These are phyloP conservation scores for Diaporthe nobilis DNA, from an alignment of 2,329 filamentous ascomycete genomes.

Conservation along the genomic window DNA sequence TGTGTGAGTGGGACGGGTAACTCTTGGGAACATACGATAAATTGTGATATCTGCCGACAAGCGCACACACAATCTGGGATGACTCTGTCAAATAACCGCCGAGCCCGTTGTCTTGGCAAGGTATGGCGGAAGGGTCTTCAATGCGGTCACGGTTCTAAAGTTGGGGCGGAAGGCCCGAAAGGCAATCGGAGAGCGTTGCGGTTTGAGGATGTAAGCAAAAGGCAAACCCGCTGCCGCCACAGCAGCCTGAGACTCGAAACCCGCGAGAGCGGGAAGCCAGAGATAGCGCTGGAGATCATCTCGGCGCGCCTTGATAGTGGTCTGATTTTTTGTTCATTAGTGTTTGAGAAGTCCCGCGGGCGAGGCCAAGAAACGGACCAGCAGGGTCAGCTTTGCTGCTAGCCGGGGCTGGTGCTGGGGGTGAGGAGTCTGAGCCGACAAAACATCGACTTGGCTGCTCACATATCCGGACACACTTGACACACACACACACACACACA, in stretches of 20 bases:
- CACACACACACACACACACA: not conserved
- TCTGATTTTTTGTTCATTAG: slow-evolving; percentile 44
- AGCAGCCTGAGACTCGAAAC: slow-evolving; percentile 25
- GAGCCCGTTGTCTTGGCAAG: slow-evolving; percentile 19
- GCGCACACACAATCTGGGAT: slow-evolving; percentile 19
- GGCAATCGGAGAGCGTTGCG: slow-evolving; percentile 1
- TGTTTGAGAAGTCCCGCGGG: slow-evolving; percentile 41
- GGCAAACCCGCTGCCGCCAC: slow-evolving; percentile 10
- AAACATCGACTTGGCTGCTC: slow-evolving; percentile 2
- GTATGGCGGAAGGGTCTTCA: not conserved
- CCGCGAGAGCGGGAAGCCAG: slow-evolving; percentile 5
- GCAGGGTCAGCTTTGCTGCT: slow-evolving; percentile 15
- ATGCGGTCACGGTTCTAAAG: slow-evolving; percentile 11
- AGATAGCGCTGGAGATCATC: slow-evolving; percentile 29
- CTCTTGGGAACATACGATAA: slow-evolving; percentile 32
- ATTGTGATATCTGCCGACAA: slow-evolving; percentile 5
- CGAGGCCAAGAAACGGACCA: slow-evolving; percentile 24
- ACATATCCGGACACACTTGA: not conserved
- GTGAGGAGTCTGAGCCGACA: not conserved
- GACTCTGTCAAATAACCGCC: slow-evolving; percentile 21
- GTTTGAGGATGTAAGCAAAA: slow-evolving; percentile 21
- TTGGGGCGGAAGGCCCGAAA: slow-evolving; percentile 23
- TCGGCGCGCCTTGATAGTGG: slow-evolving; percentile 41
- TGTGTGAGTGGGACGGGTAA: slow-evolving; percentile 10
- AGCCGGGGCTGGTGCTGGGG: not conserved